Conservation (phyloP, 2,329 filamentous ascomycete genomes). For the Epichloe uncinata region DNA sequence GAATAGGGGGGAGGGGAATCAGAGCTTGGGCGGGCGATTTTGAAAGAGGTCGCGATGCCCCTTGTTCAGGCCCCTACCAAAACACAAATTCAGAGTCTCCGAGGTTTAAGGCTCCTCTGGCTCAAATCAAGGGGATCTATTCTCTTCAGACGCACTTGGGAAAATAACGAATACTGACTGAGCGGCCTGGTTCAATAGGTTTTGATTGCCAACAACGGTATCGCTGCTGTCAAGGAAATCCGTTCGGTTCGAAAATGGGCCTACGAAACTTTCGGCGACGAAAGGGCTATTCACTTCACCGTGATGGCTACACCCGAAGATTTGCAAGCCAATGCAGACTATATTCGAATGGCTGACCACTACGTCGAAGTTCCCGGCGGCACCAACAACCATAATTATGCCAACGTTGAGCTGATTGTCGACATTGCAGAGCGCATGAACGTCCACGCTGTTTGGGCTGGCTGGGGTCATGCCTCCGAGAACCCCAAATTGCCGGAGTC, state of each 20-base stretch:
- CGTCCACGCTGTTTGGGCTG: constrained; percentile 97
- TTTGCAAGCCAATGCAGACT: constrained; percentile 93
- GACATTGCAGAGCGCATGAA: constrained; percentile 98
- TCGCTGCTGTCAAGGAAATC: constrained; percentile 98
- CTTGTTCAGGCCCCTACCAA: too few relatives aligned
- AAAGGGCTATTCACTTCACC: constrained; percentile 96
- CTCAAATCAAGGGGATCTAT: neutral
- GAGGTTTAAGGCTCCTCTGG: neutral
- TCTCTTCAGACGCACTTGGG: neutral
- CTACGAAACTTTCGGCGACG: constrained; percentile 98
- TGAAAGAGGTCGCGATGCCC: neutral
- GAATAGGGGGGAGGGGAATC: neutral
- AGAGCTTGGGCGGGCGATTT: neutral
- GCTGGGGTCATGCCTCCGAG: constrained; percentile 98
- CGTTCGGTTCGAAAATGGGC: constrained; percentile 99
- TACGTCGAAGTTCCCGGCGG: constrained; percentile 98
- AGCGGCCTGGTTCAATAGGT: constrained; percentile 42
- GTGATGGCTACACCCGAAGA: constrained; percentile 99
- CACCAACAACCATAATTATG: constrained; percentile 99
- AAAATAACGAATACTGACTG: neutral
- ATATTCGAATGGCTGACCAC: constrained; percentile 98
- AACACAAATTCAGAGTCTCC: too few relatives aligned
- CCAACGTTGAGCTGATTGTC: constrained; percentile 97
- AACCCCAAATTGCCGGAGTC: constrained; percentile 97
- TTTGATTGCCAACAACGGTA: constrained; percentile 98